Evolutionary conservation across 1,284 basidiomycete genomes (phyloP).

Genomic region (Naganishia sp.): DNA sequence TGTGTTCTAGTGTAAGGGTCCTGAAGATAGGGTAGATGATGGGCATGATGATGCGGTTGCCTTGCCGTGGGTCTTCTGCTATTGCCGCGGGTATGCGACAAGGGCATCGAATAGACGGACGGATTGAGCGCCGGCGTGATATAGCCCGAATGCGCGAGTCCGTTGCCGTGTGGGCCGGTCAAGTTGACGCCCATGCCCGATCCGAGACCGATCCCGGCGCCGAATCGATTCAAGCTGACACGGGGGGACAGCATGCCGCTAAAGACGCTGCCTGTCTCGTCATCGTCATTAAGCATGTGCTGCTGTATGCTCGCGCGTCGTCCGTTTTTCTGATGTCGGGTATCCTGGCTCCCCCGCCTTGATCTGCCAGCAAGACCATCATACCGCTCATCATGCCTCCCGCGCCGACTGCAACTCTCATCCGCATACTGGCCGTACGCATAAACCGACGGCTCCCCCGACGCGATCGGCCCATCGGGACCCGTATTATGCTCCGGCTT

Average conservation of each 20-base stretch:
- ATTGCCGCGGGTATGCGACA: slow-evolving; percentile 8
- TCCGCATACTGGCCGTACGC: slow-evolving; percentile 28
- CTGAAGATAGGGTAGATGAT: slow-evolving; percentile 23
- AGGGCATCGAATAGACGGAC: slow-evolving; percentile 26
- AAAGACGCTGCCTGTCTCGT: slow-evolving; percentile 32
- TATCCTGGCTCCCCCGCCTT: slow-evolving; percentile 17
- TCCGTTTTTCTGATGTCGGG: slow-evolving; percentile 2
- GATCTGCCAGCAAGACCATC: slow-evolving; percentile 30
- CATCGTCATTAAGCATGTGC: slow-evolving; percentile 19
- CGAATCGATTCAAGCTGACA: slow-evolving; percentile 25
- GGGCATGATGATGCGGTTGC: slow-evolving; percentile 7
- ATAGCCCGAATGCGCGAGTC: slow-evolving; percentile 15
- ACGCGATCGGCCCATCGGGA: slow-evolving; percentile 30
- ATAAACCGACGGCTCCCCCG: slow-evolving; percentile 8
- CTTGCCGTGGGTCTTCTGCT: not conserved
- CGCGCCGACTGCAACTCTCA: slow-evolving; percentile 26
- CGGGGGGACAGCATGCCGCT: slow-evolving; percentile 34
- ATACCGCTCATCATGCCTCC: slow-evolving; percentile 34
- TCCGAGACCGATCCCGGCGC: slow-evolving; percentile 34
- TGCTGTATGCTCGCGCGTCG: slow-evolving; percentile 11
- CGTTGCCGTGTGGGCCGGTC: slow-evolving; percentile 17
- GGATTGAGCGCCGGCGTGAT: slow-evolving; percentile 24
- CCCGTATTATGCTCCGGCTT: slow-evolving; percentile 33
- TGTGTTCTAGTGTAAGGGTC: slow-evolving; percentile 19
- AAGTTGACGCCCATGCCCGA: slow-evolving; percentile 34